These are phyloP conservation scores for Citrullus amarus DNA, from an alignment of 306 rosid species.

Conservation along the genomic window DNA sequence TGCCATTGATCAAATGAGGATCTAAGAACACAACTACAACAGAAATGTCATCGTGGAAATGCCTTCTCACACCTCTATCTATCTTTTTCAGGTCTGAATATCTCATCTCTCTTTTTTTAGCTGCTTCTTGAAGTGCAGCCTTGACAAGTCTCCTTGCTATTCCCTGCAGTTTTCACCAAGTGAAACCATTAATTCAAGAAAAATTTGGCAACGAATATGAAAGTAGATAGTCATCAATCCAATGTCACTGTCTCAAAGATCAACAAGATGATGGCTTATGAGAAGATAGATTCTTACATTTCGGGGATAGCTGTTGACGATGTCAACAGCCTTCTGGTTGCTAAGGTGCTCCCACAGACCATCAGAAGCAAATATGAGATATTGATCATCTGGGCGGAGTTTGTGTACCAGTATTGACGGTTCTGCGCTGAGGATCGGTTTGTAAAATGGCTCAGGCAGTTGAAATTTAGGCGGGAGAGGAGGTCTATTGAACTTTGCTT, in stretches of 20 bases:
- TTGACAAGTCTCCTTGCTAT: slow-evolving; percentile 52
- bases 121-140: slow-evolving; percentile 74
- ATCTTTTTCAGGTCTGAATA: slow-evolving; percentile 58
- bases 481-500: slow-evolving; percentile 57
- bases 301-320: slow-evolving; percentile 45
- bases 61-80: slow-evolving; percentile 66
- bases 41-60: slow-evolving; percentile 80
- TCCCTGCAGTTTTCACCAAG: slow-evolving; percentile 32
- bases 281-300: slow-evolving; percentile 27
- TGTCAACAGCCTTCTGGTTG: slow-evolving; percentile 63
- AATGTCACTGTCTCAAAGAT: not conserved
- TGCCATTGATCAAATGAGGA: slow-evolving; percentile 20
- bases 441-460: slow-evolving; percentile 51
- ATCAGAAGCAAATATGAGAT: slow-evolving; percentile 72
- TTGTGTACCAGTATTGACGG: slow-evolving; percentile 47
- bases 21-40: slow-evolving; percentile 64
- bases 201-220: not conserved
- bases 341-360: slow-evolving; percentile 90
- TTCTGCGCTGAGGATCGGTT: slow-evolving; percentile 57
- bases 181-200: not conserved
- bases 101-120: slow-evolving; percentile 78
- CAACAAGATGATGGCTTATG: not conserved
- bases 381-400: slow-evolving; percentile 52
- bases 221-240: not conserved
- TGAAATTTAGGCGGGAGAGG: slow-evolving; percentile 49